Evolutionary conservation across 768 basidiomycete genomes (phyloP), one percentile per base, ranked within the genome.

Genomic region (Coprinopsis marcescibilis): DNA sequence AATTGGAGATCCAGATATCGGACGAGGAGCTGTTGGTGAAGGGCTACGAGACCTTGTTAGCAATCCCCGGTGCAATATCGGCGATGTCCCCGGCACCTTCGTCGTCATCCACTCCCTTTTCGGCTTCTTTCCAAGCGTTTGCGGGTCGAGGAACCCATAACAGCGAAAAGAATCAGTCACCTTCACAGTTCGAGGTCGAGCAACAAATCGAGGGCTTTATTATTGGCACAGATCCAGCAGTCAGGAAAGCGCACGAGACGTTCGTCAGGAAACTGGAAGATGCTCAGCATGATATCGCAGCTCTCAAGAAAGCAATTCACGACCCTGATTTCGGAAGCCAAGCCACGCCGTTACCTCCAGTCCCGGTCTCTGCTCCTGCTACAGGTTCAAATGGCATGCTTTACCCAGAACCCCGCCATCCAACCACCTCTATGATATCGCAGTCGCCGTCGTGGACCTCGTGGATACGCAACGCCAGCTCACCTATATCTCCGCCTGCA

Each of bases 1-100:
- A 91, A 58, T 65, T 92, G 17, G 89, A 91, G 64, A 90, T 91
- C 32, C 76, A 79, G 19, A 65, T 81, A 8, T 75, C 83, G 2
- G 89, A 92, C 57, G 87, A 87, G 52, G 73, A 71, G 10, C 71
- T 90, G 12, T 68, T 83, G 0, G 67, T 69, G 5, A 72, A 71
- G 6, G 87, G 87, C 2, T 90, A 81, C 49, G 78, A 81, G 53
- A 80, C 83, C 0, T 60, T 89, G n/a, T 65, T 89, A 11, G 64
- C 68, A 13, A 68, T 89, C 2, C 76, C 77, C 19, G 77, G 77
- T 1, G 80, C 79, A 0, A 49, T 71, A 32, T 41, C 32, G 8
- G 17, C 38, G 14, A 12, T 30, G 1, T 36, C 34, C 11, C 26
- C 26, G 14, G 7, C 12, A 13, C 36, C 41, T 12, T 45, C 43